phyloP scores from a whole-genome alignment of 129 eudicot genomes.

The Calendula officinalis region DNA sequence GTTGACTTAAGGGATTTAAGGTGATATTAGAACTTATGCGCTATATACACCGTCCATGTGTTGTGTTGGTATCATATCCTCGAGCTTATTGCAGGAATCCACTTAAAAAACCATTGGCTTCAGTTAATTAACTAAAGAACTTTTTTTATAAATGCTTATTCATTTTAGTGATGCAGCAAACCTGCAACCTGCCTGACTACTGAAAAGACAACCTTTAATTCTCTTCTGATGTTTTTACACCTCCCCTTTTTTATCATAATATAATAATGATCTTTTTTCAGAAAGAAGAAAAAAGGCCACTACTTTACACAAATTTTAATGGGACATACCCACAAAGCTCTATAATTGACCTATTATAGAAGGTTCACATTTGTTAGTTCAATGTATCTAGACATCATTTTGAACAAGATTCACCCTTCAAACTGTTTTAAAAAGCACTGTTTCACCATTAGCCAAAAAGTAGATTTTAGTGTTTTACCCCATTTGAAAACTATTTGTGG shows the following conservation, averaged over 20 bases:
- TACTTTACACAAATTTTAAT: slow-evolving; percentile 21
- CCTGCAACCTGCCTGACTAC: slow-evolving; percentile 12
- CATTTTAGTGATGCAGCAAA: slow-evolving; percentile 17
- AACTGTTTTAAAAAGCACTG: slow-evolving; percentile 24
- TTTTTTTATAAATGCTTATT: background rate
- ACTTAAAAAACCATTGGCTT: slow-evolving; percentile 8
- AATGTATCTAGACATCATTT: slow-evolving; percentile 34
- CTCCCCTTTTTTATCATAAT: slow-evolving; percentile 23
- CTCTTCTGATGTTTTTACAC: slow-evolving; percentile 21
- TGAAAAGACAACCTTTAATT: slow-evolving; percentile 18
- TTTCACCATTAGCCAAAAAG: slow-evolving; percentile 32
- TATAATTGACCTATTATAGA: slow-evolving; percentile 20
- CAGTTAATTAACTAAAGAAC: background rate
- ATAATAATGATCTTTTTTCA: background rate
- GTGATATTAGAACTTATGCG: background rate
- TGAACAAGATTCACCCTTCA: slow-evolving; percentile 19
- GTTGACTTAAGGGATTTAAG: background rate
- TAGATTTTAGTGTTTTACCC: slow-evolving; percentile 34
- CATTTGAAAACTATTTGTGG: slow-evolving; percentile 25
- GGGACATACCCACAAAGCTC: slow-evolving; percentile 28
- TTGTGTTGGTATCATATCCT: slow-evolving; percentile 14
- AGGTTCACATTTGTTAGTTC: slow-evolving; percentile 23
- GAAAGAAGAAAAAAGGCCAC: slow-evolving; percentile 16
- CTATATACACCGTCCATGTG: slow-evolving; percentile 23
- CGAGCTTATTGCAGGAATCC: slow-evolving; percentile 4